phyloP scores from a whole-genome alignment of 371 early-diverging fungal genomes.

The Parasitella parasitica region DNA sequence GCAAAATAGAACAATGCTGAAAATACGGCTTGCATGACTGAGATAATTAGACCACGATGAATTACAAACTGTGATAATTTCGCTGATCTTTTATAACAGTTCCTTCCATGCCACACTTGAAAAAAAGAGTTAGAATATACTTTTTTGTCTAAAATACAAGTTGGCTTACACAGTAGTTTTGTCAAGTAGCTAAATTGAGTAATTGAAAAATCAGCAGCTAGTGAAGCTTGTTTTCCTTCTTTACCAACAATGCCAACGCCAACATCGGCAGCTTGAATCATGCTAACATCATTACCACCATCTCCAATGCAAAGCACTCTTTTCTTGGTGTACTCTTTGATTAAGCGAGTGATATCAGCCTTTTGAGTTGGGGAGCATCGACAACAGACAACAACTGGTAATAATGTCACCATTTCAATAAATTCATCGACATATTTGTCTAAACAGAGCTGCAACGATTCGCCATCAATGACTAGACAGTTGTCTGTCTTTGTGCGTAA shows the following conservation, averaged over 20 bases:
- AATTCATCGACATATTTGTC: conserved; percentile 82
- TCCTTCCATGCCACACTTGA: conserved; percentile 96
- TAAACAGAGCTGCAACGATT: conserved; percentile 77
- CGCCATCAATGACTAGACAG: conserved; percentile 97
- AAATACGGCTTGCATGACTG: conserved; percentile 99
- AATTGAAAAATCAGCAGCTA: conserved; percentile 97
- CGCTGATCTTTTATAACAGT: conserved; percentile 94
- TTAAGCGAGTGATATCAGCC: conserved; percentile 91
- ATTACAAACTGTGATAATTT: conserved; percentile 98
- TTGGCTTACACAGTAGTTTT: conserved; percentile 68
- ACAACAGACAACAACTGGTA: conserved; percentile 96
- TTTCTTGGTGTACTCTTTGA: conserved; percentile 77
- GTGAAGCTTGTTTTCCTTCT: conserved; percentile 97
- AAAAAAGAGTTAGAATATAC: not conserved
- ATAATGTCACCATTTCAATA: conserved; percentile 72
- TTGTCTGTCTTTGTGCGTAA: conserved; percentile 66
- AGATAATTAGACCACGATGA: conserved; percentile 97
- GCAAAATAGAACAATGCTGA: conserved; percentile 98
- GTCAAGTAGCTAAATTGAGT: conserved; percentile 90
- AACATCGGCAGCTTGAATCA: conserved; percentile 99
- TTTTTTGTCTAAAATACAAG: not conserved
- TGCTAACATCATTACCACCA: conserved; percentile 99
- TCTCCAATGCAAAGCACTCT: conserved; percentile 96
- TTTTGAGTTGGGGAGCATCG: conserved; percentile 99
- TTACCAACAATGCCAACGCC: conserved; percentile 97